Evolutionary conservation across 2,329 filamentous ascomycete species (phyloP), one percentile per base, ranked within the genome.

Genomic region (Fusarium siculi): DNA sequence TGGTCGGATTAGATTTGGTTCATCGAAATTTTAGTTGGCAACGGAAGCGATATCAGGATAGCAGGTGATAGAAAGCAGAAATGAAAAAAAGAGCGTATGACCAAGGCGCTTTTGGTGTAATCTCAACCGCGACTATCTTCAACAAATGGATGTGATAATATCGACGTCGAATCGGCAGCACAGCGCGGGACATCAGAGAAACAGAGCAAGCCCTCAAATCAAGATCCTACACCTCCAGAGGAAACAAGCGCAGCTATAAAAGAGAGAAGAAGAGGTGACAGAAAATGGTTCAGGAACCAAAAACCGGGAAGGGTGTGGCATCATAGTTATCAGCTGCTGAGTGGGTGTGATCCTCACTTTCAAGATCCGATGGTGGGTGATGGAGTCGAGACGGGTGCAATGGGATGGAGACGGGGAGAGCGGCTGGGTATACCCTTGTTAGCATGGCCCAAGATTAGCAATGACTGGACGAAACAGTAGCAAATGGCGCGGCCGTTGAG

Each of bases 361-460:
- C 42, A 65, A 76, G 75, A 77, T 77, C 75, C 70, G 67, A 67
- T 70, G 68, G 60, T 73, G 69, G 65, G 65, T 36, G 50, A 66
- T 59, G 52, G 68, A 72, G 64, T 59, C 60, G 66, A 57, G 58
- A 53, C 40, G 42, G 39, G 49, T 56, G 69, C 15, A 40, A 65
- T 46, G 60, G 16, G 64, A 68, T 62, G 72, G 66, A 63, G 73
- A 75, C 63, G 64, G 72, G 75, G 74, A 77, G 72, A 60, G 52
- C 44, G 58, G 70, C 70, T 63, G 60, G 70, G 76, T 60, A 53
- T 46, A 75, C 52, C 76, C 74, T 55, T 68, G 75, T 57, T 68
- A 44, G 64, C 58, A 47, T 46, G 44, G 43, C 44, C 62, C 69
- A 65, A 50, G 36, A 49, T 66, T 73, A 69, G 75, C 75, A 58